Conservation (phyloP, 306 rosid species). For the Mimosa pudica region DNA sequence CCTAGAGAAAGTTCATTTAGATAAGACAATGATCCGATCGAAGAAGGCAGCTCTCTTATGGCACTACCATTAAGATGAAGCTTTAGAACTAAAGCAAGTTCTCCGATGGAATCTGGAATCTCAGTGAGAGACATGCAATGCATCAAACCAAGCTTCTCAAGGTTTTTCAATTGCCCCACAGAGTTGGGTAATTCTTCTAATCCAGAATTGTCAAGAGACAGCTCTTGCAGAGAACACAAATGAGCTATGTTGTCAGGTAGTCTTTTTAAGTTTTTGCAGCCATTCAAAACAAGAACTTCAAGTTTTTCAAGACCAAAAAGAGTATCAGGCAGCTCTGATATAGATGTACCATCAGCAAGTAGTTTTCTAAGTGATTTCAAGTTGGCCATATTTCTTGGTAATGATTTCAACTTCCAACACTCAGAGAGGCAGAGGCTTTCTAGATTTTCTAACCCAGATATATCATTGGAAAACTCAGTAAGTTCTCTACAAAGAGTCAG, state of each 20-base stretch:
- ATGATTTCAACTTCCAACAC: slow-evolving; percentile 43
- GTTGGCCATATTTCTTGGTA: slow-evolving; percentile 53
- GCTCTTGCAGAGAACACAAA: slow-evolving; percentile 48
- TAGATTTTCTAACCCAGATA: slow-evolving; percentile 54
- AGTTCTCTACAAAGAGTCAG: slow-evolving; percentile 46
- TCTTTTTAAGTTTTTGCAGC: slow-evolving; percentile 43
- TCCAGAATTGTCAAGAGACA: slow-evolving; percentile 47
- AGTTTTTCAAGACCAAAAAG: slow-evolving; percentile 49
- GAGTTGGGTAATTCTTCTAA: slow-evolving; percentile 55
- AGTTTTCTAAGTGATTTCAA: slow-evolving; percentile 53
- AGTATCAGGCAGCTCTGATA: slow-evolving; percentile 52
- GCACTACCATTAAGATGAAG: slow-evolving; percentile 24
- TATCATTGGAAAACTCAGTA: slow-evolving; percentile 43
- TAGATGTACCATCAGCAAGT: slow-evolving; percentile 44
- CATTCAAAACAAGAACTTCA: slow-evolving; percentile 43
- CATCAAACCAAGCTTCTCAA: slow-evolving; percentile 54
- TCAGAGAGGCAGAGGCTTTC: slow-evolving; percentile 51
- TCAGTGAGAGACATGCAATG: slow-evolving; percentile 50
- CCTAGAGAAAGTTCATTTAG: slow-evolving; percentile 46
- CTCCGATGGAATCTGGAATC: slow-evolving; percentile 54
- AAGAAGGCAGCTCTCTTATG: slow-evolving; percentile 56
- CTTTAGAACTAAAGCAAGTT: slow-evolving; percentile 42
- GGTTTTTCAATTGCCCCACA: slow-evolving; percentile 52
- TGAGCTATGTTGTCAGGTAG: slow-evolving; percentile 55
- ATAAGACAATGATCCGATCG: slow-evolving; percentile 53